Conservation (phyloP, 371 early-diverging fungal species). For the Nematocida major region DNA sequence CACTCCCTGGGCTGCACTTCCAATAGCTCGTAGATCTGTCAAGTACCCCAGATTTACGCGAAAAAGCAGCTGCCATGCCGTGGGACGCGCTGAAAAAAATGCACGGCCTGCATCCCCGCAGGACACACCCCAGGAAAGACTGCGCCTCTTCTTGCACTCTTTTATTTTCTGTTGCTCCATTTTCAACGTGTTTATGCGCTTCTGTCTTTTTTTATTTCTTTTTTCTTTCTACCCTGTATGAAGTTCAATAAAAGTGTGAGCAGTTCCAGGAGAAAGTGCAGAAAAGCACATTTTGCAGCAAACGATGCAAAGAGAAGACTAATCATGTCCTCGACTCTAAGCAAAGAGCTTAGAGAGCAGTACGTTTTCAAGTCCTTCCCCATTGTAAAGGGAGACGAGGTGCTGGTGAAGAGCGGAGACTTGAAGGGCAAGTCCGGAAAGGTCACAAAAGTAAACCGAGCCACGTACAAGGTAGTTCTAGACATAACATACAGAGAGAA, state of each 20-base stretch:
- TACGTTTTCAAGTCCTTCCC: constrained; percentile 62
- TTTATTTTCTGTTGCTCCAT: background rate
- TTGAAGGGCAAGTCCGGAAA: constrained; percentile 56
- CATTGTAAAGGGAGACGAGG: constrained; percentile 59
- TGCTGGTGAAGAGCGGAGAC: constrained; percentile 58
- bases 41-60: too few relatives aligned
- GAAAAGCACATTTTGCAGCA: constrained; percentile 63
- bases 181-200: background rate
- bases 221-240: constrained; percentile 57
- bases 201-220: constrained; percentile 20
- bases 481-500: constrained; percentile 58
- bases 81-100: too few relatives aligned
- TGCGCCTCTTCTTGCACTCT: too few relatives aligned
- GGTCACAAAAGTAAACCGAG: constrained; percentile 56
- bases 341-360: constrained; percentile 57
- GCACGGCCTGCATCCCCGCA: too few relatives aligned
- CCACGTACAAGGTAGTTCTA: constrained; percentile 57
- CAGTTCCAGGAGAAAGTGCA: constrained; percentile 61
- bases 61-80: too few relatives aligned
- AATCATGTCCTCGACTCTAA: constrained; percentile 58
- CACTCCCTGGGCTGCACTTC: too few relatives aligned
- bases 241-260: constrained; percentile 55
- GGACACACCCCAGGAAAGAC: too few relatives aligned
- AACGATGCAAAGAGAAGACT: constrained; percentile 52
- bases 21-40: too few relatives aligned